A percentile compares a stretch with the other conserved stretches of the same genome.
Conservation (phyloP, 108 stramenopile genomes). For the Cyclotella cryptica region DNA sequence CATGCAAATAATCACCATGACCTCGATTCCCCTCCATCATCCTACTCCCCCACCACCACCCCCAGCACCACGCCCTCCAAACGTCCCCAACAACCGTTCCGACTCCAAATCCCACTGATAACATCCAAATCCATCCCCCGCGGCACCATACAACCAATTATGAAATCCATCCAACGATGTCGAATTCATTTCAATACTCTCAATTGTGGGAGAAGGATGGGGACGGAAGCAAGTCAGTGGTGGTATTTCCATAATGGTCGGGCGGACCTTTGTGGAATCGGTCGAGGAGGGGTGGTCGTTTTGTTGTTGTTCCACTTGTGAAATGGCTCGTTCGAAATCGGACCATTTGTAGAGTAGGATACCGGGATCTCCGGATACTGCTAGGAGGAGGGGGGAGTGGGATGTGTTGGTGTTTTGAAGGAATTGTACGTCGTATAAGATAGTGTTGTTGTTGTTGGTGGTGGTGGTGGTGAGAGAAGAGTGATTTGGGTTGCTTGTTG, state of each 20-base stretch:
- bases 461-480: no score
- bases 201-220: slow-evolving; percentile 52
- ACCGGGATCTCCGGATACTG: slow-evolving; percentile 54
- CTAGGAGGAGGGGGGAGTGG: slow-evolving; percentile 34
- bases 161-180: slow-evolving; percentile 31
- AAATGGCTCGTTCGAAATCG: slow-evolving; percentile 39
- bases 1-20: slow-evolving; percentile 55
- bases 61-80: slow-evolving; percentile 16
- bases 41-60: not conserved
- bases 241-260: slow-evolving; percentile 11
- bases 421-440: slow-evolving; percentile 56
- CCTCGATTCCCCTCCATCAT: slow-evolving; percentile 6
- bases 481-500: slow-evolving; percentile 2
- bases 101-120: slow-evolving; percentile 67
- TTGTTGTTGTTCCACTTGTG: no score
- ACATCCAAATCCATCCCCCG: slow-evolving; percentile 64
- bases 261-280: not conserved
- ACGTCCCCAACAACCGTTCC: slow-evolving; percentile 51
- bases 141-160: slow-evolving; percentile 51
- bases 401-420: slow-evolving; percentile 9
- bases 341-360: slow-evolving; percentile 55
- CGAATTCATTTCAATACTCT: slow-evolving; percentile 50
- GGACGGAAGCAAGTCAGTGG: slow-evolving; percentile 45
- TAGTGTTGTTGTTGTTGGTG: slow-evolving; percentile 5
- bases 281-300: not conserved